These are phyloP conservation scores for Lotmaria passim DNA, from an alignment of 208 protist species.

Conservation along the genomic window DNA sequence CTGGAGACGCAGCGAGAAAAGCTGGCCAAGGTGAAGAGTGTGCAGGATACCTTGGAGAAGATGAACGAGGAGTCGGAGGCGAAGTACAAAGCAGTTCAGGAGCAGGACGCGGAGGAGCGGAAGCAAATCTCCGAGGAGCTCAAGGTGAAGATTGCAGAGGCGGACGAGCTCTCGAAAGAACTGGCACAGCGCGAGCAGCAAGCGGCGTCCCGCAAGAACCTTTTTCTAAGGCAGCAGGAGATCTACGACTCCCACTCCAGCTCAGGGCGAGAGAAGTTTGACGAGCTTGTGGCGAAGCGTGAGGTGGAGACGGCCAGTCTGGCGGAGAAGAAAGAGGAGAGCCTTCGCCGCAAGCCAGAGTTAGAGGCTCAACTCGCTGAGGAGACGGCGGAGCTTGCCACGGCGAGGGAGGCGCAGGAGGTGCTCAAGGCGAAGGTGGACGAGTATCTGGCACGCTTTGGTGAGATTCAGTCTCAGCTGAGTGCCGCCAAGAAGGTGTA, in stretches of 20 bases:
- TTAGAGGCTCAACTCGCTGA: conserved; percentile 44
- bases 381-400: conserved; percentile 36
- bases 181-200: conserved; percentile 47
- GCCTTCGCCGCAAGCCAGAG: conserved; percentile 42
- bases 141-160: conserved; percentile 46
- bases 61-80: conserved; percentile 53
- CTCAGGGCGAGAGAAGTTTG: conserved; percentile 54
- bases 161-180: conserved; percentile 48
- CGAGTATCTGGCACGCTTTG: conserved; percentile 46
- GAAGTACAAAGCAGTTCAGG: conserved; percentile 46
- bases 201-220: conserved; percentile 39
- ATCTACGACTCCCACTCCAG: conserved; percentile 56
- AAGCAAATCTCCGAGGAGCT: conserved; percentile 46
- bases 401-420: conserved; percentile 33
- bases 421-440: conserved; percentile 55
- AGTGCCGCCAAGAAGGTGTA: conserved; percentile 57
- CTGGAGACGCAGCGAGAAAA: conserved; percentile 42
- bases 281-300: conserved; percentile 51
- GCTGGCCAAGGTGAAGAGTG: conserved; percentile 42
- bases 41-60: conserved; percentile 49
- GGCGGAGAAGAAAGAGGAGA: conserved; percentile 41
- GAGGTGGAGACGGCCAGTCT: conserved; percentile 56
- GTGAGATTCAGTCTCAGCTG: conserved; percentile 57
- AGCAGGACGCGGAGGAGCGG: conserved; percentile 49
- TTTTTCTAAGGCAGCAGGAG: conserved; percentile 63